phyloP scores from a whole-genome alignment of 2,329 filamentous ascomycete genomes.

The Whalleya microplaca region DNA sequence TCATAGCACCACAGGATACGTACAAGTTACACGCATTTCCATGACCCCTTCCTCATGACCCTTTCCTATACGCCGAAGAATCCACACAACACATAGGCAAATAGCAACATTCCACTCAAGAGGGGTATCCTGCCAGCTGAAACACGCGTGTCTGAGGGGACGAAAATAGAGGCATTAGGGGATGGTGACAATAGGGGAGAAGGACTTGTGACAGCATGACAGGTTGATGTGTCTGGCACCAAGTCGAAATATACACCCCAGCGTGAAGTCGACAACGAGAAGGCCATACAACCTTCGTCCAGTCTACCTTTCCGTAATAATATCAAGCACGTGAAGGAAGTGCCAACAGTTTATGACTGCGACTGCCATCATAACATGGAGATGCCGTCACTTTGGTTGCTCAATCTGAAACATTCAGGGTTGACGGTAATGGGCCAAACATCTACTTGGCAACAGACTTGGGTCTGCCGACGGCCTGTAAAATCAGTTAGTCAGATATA shows the following conservation, averaged over 20 bases:
- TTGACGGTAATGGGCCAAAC: not conserved
- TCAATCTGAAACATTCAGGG: not conserved
- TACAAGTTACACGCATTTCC: not conserved
- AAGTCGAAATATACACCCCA: not conserved
- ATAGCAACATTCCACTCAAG: not conserved
- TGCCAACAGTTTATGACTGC: not conserved
- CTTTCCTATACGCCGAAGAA: not conserved
- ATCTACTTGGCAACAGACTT: conserved; percentile 33
- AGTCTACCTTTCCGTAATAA: not conserved
- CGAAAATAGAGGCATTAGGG: not conserved
- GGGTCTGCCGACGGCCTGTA: conserved; percentile 29
- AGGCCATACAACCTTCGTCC: not conserved
- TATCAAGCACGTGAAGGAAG: not conserved
- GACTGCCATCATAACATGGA: not conserved
- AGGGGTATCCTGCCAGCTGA: not conserved
- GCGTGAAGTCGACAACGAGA: not conserved
- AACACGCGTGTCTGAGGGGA: not conserved
- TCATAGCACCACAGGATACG: not conserved
- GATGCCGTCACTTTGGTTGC: not conserved
- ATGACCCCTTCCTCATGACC: not conserved
- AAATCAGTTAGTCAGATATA: not conserved
- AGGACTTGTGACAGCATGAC: not conserved
- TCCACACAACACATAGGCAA: not conserved
- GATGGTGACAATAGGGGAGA: not conserved
- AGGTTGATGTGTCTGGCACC: no score